Evolutionary conservation across 768 basidiomycete genomes (phyloP), one percentile per base, ranked within the genome.

Genomic region (Hortiboletus campestris): DNA sequence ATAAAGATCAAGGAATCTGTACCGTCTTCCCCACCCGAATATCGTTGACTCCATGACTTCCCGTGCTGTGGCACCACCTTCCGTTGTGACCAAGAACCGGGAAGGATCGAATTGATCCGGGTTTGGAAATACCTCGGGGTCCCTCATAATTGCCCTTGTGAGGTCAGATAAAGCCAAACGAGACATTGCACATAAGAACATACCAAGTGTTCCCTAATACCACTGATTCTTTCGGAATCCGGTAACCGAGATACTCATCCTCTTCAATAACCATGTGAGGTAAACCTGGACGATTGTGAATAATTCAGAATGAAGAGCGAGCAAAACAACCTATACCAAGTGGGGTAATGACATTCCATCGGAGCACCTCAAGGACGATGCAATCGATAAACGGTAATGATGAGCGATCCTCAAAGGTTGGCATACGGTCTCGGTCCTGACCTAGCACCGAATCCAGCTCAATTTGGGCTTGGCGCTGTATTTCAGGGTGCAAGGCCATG

Each of bases 181-280:
- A 46, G 45, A 29, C 10, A 31, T 19, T 20, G 45, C 63, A 19
- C 25, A 8, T 35, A 51, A 76, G 34, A 34, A 34, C 34, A 34
- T 34, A 34, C 34, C 34, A 34, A 13, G 34, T 34, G 34, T 34
- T 34, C 14, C 51, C 51, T 19, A 40, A 8, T 25, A 53, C 25
- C 7, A 10, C 19, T 7, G 52, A 39, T 32, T 22, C 44, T 34
- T 53, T 53, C 8, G 53, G 46, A 14, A 53, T 53, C 17, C 13
- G 38, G 32, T 53, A 77, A 2, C 75, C 78, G 6, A 58, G 50
- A 12, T 51, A 57, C 13, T 55, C 55, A 16, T 56, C 62, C 6
- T 58, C 62, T 19, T 62, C 56, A 49, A 75, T 80, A 13, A 71
- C 69, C 56, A 78, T 77, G 20, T 62, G 60, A 20, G 60, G 62